Base-by-base conservation (phyloP, 257 asterid genomes). In the Ligustrum vulgare region DNA sequence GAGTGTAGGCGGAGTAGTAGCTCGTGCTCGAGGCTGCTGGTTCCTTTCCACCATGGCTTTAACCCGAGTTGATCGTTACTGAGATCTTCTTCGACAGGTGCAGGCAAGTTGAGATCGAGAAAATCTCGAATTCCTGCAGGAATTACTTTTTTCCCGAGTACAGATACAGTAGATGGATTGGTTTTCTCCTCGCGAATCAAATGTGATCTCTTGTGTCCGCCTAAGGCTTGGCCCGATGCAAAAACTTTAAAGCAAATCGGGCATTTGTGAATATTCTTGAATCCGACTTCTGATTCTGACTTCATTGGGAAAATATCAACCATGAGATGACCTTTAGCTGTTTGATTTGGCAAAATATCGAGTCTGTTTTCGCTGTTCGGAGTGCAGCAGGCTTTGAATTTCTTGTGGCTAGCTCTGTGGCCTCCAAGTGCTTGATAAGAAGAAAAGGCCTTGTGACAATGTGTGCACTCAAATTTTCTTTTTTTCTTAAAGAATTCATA, bases 371-470 rank as follows among this genome's bases (percentile, higher is more conserved):
- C 89, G 18, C 82, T 81, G 67, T 73, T 77, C 32, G 90, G 87
- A 45, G 82, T 83, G 79, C 84, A 88, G 77, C 89, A 86, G 35
- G 89, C 91, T 70, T 88, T 93, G 87, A 86, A 84, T 81, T 88
- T 93, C 72, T 90, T 90, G 81, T 93, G 96, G 76, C 98, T 93
- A 2, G 98, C 96, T 69, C 96, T 87, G 76, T 93, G 98, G 2
- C 98, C 98, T 0, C 98, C 98, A 18, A 93, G 73, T 11, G 98
- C 98, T 83, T 93, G 98, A 80, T 90, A 91, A 1, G 97, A 90
- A 22, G 87, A 85, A 69, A 93, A 93, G 5, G 78, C 82, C 73
- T 86, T 93, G 70, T 84, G 88, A 82, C 98, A 93, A 63, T 84
- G 80, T 8, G 87, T 78, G 83, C 98, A 93, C 65, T 78, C 80